Evolutionary conservation across 1,284 basidiomycete genomes (phyloP).

Genomic region (Cutaneotrichosporon cutaneum): DNA sequence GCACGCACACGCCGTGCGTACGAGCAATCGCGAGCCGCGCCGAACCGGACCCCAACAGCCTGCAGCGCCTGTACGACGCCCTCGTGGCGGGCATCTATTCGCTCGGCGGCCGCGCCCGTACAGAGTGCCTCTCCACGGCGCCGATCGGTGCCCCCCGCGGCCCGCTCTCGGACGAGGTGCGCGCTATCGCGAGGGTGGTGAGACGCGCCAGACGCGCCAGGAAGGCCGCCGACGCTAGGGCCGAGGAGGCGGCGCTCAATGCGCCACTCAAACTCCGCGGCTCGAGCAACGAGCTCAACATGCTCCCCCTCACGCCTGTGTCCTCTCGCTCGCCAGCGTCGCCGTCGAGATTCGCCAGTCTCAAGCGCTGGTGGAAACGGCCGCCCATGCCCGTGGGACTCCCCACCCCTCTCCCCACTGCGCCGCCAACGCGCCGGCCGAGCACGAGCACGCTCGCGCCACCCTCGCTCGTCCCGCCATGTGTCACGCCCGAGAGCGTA

Average conservation of each 20-base stretch:
- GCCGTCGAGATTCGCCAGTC: background rate
- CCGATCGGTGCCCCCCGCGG: constrained; percentile 4
- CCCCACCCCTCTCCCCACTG: background rate
- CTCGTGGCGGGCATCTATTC: constrained; percentile 5
- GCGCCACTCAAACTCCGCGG: background rate
- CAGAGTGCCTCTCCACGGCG: background rate
- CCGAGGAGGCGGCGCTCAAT: background rate
- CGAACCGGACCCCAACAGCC: background rate
- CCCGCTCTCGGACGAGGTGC: constrained; percentile 1
- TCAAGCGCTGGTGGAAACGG: background rate
- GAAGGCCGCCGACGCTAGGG: background rate
- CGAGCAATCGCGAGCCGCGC: background rate
- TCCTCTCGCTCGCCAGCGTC: background rate
- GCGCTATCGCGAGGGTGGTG: background rate
- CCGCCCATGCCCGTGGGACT: background rate
- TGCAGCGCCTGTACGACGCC: constrained; percentile 10
- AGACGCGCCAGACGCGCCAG: background rate
- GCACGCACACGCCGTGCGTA: constrained; percentile 6
- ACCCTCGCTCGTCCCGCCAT: background rate
- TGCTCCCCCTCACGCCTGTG: background rate
- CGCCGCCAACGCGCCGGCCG: background rate
- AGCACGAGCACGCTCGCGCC: background rate
- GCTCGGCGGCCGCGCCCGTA: background rate
- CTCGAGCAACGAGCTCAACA: background rate
- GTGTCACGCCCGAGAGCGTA: background rate